Conservation (phyloP, 192 early-diverging fungal species). For the Linnemannia elongata region DNA sequence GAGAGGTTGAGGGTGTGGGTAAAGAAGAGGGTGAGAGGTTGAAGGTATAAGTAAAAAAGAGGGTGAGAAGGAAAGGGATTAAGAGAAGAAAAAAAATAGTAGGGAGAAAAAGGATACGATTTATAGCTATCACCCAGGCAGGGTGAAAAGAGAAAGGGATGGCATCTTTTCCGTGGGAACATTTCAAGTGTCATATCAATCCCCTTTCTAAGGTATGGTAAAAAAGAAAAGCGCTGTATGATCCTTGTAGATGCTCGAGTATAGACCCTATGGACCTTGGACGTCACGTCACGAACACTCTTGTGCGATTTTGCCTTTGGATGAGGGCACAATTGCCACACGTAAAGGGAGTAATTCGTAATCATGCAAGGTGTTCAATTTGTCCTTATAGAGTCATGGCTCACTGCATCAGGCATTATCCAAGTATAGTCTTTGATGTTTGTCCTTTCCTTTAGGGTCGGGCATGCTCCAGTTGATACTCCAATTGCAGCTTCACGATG, state of each 20-base stretch:
- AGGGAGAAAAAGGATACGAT: no score
- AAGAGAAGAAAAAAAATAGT: background rate
- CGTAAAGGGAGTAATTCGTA: background rate
- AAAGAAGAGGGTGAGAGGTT: background rate
- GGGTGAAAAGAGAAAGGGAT: conserved; percentile 1
- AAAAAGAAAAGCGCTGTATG: background rate
- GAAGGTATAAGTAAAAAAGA: background rate
- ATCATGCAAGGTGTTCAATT: background rate
- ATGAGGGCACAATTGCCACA: background rate
- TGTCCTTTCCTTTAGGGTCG: background rate
- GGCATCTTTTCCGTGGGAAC: background rate
- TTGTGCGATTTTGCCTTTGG: background rate
- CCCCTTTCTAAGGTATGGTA: background rate
- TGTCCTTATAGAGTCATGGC: background rate
- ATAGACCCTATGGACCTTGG: no score
- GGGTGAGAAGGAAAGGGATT: background rate
- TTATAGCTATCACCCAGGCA: background rate
- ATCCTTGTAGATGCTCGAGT: background rate
- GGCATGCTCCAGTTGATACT: background rate
- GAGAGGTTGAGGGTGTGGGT: background rate
- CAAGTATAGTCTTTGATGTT: background rate
- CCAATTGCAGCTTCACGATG: background rate
- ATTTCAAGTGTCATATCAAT: background rate
- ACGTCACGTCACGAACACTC: background rate
- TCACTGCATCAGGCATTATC: background rate